Conservation (phyloP, 179 eudicot species). For the Patellifolia procumbens region DNA sequence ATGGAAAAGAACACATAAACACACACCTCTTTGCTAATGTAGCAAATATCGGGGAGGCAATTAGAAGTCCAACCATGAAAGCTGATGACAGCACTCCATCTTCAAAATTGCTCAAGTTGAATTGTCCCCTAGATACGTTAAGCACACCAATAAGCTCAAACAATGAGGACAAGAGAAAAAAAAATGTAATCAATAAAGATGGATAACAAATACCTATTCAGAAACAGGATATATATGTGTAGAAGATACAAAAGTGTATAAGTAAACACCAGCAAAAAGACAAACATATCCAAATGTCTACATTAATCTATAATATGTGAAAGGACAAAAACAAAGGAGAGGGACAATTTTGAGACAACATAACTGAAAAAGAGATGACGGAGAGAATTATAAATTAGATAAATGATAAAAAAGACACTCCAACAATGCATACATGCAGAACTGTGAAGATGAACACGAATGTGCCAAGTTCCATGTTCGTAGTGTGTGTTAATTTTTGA, state of each 20-base stretch:
- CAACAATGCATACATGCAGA: not conserved
- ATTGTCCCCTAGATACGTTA: slow-evolving; percentile 61
- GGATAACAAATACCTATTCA: not conserved
- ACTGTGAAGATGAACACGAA: not conserved
- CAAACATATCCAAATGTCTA: not conserved
- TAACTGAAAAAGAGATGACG: not conserved
- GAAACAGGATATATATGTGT: not conserved
- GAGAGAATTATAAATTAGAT: not conserved
- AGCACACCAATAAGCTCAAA: slow-evolving; percentile 3
- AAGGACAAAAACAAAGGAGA: not conserved
- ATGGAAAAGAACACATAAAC: not conserved
- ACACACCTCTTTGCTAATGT: slow-evolving; percentile 77
- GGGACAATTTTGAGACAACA: not conserved
- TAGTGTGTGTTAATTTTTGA: not conserved
- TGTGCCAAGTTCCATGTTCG: not conserved
- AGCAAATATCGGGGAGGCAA: slow-evolving; percentile 95
- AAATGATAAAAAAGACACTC: not conserved
- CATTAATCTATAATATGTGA: not conserved
- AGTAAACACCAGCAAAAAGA: not conserved
- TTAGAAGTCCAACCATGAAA: slow-evolving; percentile 95
- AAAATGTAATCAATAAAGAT: not conserved
- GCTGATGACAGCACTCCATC: slow-evolving; percentile 98
- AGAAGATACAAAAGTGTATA: not conserved
- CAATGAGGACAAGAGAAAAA: not conserved
- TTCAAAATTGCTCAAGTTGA: slow-evolving; percentile 76